Evolutionary conservation across 208 protist genomes (phyloP).

Genomic region (Leishmania tropica): DNA sequence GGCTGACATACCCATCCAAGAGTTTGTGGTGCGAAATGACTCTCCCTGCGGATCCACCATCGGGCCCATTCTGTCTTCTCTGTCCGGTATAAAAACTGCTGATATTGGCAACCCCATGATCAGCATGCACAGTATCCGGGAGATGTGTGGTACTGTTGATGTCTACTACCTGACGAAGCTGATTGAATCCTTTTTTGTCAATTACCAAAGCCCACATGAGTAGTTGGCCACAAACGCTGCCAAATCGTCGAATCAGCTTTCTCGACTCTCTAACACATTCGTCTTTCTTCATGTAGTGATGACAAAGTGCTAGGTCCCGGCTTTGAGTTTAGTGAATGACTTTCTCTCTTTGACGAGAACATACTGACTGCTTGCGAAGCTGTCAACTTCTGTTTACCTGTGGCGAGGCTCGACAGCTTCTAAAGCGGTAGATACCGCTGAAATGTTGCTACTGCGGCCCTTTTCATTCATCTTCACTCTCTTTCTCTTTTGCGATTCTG

Average conservation of each 20-base stretch:
- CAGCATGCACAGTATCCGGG: slow-evolving; percentile 97
- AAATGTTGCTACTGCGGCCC: not conserved
- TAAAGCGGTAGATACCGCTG: not conserved
- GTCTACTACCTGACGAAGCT: slow-evolving; percentile 86
- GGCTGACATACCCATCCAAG: slow-evolving; percentile 75
- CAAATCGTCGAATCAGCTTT: not conserved
- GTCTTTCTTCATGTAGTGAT: not conserved
- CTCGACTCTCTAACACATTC: not conserved
- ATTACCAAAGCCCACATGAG: slow-evolving; percentile 42
- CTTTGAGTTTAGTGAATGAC: not conserved
- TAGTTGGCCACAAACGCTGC: not conserved
- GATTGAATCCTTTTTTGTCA: slow-evolving; percentile 84
- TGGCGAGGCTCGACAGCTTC: not conserved
- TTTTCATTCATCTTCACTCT: not conserved
- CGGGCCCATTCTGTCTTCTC: slow-evolving; percentile 94
- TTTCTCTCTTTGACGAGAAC: not conserved
- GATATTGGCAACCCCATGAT: slow-evolving; percentile 97
- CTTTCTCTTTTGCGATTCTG: not conserved
- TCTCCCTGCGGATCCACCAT: slow-evolving; percentile 97
- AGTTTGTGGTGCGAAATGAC: slow-evolving; percentile 97
- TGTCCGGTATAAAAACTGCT: slow-evolving; percentile 94
- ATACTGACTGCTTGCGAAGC: not conserved
- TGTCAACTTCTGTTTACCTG: not conserved
- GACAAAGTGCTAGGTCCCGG: not conserved
- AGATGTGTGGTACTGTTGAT: slow-evolving; percentile 95